Base-by-base conservation (phyloP, 495 filamentous ascomycete species). In the Annulohypoxylon nitens region DNA sequence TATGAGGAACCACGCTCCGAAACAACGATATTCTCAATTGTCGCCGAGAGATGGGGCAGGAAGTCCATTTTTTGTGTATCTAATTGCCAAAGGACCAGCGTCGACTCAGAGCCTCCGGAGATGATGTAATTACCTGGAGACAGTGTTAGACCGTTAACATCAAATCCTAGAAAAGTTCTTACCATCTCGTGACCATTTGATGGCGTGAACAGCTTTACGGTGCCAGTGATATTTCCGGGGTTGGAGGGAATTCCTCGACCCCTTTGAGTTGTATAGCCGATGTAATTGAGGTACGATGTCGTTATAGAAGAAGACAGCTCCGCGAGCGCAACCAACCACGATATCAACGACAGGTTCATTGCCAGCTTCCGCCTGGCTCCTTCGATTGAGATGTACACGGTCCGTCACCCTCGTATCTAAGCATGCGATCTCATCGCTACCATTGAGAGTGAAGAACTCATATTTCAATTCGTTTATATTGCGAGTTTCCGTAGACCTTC, bases 131-230 rank as follows among this genome's bases (percentile, higher is more conserved):
- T 95, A n/a, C 95, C 94, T 97, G 75, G 48, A 20, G 62, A 7
- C 20, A 58, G 65, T 71, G 72, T 75, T 80, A 75, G 61, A 59
- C 3, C 37, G 16, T 47, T 8, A 23, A 43, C 43, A 61, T 18
- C 3, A 47, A 65, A 14, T 62, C 45, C 41, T 16, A 25, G 8
- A 33, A 67, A 59, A 25, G 20, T 8, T 25, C 89, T 74, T 88
- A 96, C 96, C 97, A 86, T 98, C 95, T 74, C 82, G 84, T 23
- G 95, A 97, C 91, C 92, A 98, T 78, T 94, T 95, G 45, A 97
- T 85, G 8, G 92, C 86, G 73, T 88, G 88, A 2, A 97, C 95
- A 26, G 89, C 87, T 63, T 90, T 89, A 75, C 97, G 88, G 80
- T 99, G 96, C 96, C 96, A 99, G 77, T 98, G 97, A 26, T 95